Base-by-base conservation (phyloP, 768 basidiomycete species). In the Tulasnella sp. region DNA sequence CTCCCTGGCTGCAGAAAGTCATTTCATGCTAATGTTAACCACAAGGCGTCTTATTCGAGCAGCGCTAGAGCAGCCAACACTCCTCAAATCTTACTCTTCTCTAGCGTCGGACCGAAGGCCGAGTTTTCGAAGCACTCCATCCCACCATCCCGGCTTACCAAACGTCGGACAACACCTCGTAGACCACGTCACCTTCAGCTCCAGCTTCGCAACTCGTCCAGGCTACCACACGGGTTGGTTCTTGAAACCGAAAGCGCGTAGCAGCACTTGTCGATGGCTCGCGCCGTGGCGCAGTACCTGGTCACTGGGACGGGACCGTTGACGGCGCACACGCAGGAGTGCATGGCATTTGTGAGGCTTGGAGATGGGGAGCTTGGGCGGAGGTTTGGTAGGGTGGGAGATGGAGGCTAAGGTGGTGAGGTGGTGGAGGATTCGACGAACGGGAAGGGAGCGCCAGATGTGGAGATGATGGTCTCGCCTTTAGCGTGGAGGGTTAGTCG, bases 141-240 rank as follows among this genome's bases (percentile, higher is more conserved):
- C 34, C 86, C 89, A 85, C 91, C 40, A 85, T 91, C 34, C 83
- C 10, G 90, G 94, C 82, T 88, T 92, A 1, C 91, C 92, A 0
- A 91, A 91, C 18, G 94, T 96, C 27, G 95, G 95, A 18, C 86
- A 88, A 12, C 88, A 94, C 83, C 88, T 96, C 24, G 86, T 88
- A 71, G 94, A 96, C 83, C 94, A 95, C 82, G 86, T 88, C 4
- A 86, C 87, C 19, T 87, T 82, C 39, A 76, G 58, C 68, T n/a
- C 36, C 38, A 3, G 24, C 42, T 78, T 71, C 58, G 16, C 39
- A 19, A 27, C 21, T 16, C 36, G 27, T 8, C 58, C 77, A 12
- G 16, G 58, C 21, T 48, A 48, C 16, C 16, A 48, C 18, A 16
- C 16, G 1, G 48, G 48, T 5, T 19, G 48, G 68, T 42, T 10